A percentile compares a stretch with the other conserved stretches of the same genome.
Conservation (phyloP, 2,329 filamentous ascomycete species). For the Huntiella savannae region DNA sequence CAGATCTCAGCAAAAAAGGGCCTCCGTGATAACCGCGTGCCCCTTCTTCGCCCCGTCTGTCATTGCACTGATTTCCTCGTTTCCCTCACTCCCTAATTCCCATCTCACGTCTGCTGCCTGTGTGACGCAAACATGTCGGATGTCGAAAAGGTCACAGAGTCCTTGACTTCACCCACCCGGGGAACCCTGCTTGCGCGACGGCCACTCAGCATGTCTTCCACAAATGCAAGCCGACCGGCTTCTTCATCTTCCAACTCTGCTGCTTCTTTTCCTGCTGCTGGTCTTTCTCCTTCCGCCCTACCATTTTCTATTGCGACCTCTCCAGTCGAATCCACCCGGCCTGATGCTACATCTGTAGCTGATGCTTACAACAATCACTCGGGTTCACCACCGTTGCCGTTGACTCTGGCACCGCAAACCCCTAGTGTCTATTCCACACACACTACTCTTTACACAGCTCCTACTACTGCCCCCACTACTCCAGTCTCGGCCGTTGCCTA, state of each 20-base stretch:
- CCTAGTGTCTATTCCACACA: too few species aligned
- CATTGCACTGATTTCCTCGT: not conserved
- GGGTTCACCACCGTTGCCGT: not conserved
- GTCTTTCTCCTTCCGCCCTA: not conserved
- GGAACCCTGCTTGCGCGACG: slow-evolving; percentile 2
- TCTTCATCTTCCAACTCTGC: slow-evolving; percentile 8
- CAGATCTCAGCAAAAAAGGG: not conserved
- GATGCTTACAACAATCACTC: not conserved
- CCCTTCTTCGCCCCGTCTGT: not conserved
- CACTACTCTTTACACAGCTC: not conserved
- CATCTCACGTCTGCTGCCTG: slow-evolving; percentile 1
- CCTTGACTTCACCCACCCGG: slow-evolving; percentile 4
- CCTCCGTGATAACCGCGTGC: not conserved
- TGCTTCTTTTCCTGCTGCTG: not conserved
- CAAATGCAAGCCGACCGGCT: slow-evolving; percentile 6
- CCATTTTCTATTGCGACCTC: slow-evolving; percentile 3
- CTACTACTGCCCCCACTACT: slow-evolving; percentile 3
- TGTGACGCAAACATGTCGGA: slow-evolving; percentile 9
- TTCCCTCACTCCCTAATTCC: not conserved
- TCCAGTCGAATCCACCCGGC: not conserved
- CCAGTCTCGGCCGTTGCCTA: not conserved
- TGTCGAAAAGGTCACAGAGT: slow-evolving; percentile 4
- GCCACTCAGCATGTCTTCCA: slow-evolving; percentile 7
- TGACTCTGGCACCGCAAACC: too few species aligned
- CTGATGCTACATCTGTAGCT: not conserved